A percentile compares a stretch with the other conserved stretches of the same genome.
These are phyloP conservation scores for Casuarina cunninghamiana DNA, from an alignment of 306 rosid species.

Conservation along the genomic window DNA sequence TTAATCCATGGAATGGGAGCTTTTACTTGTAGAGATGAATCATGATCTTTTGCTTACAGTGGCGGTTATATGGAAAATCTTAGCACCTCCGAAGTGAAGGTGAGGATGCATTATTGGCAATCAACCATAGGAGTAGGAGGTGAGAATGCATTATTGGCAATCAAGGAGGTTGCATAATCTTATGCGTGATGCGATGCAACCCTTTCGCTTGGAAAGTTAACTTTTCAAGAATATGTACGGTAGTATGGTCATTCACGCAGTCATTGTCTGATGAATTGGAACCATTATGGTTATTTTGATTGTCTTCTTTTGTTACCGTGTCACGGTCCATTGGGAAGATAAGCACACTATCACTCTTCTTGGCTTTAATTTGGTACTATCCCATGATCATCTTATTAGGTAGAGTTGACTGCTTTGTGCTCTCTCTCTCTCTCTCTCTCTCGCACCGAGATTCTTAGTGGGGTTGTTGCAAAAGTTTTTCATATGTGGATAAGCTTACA, in stretches of 20 bases:
- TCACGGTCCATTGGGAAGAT: constrained; percentile 31
- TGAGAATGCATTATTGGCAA: neutral
- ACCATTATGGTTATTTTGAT: neutral
- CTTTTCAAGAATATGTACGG: neutral
- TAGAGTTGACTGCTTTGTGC: constrained; percentile 16
- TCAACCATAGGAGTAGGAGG: neutral
- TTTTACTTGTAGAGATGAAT: neutral
- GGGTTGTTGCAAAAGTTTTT: constrained; percentile 1
- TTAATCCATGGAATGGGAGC: constrained; percentile 7
- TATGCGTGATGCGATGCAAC: constrained; percentile 32
- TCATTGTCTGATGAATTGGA: constrained; percentile 8
- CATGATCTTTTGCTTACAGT: neutral
- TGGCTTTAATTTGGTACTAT: constrained; percentile 50
- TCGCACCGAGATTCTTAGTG: neutral
- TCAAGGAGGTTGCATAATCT: constrained; percentile 29
- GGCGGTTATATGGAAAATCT: neutral
- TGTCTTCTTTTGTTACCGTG: neutral
- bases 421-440: neutral
- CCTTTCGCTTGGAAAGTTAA: constrained; percentile 21
- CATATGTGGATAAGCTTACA: neutral
- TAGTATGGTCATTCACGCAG: constrained; percentile 16
- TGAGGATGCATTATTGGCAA: neutral
- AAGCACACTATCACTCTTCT: constrained; percentile 26
- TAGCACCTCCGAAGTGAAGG: too few relatives aligned
- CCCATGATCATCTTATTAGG: constrained; percentile 37